These are phyloP conservation scores for Aspergillus wentii DNA, from an alignment of 495 filamentous ascomycete genomes.

Conservation along the genomic window DNA sequence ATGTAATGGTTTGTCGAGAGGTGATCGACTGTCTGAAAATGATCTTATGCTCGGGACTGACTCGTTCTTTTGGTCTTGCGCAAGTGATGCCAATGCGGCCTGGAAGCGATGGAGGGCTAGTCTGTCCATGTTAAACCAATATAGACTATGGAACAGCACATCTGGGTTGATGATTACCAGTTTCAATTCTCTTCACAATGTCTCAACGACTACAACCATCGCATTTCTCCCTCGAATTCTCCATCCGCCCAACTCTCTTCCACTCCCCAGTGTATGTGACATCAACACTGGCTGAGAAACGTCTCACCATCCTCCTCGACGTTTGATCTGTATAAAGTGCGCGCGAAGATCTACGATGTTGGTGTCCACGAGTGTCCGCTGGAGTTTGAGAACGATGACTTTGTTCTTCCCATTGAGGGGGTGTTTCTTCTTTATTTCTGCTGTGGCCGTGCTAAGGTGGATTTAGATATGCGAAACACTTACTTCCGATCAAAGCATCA, in stretches of 20 bases:
- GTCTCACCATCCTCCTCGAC: neutral
- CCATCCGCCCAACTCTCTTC: neutral
- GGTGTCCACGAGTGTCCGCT: neutral
- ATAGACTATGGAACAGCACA: too few species aligned
- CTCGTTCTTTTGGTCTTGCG: too few species aligned
- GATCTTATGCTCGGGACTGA: too few species aligned
- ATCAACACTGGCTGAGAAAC: neutral
- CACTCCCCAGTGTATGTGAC: neutral
- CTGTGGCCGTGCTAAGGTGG: neutral
- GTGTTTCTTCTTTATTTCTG: neutral
- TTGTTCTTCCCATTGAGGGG: neutral
- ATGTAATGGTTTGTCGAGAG: too few species aligned
- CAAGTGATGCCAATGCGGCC: too few species aligned
- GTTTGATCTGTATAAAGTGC: neutral
- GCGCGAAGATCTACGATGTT: neutral
- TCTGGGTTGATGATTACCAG: too few species aligned
- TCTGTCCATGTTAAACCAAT: too few species aligned
- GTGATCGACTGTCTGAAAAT: too few species aligned
- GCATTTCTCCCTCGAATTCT: neutral
- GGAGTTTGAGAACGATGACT: too few species aligned
- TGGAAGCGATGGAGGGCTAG: too few species aligned
- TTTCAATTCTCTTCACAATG: too few species aligned
- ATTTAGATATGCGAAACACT: neutral
- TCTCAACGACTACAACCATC: too few species aligned
- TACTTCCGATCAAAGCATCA: neutral